Percentiles rank a stretch among this genome's conserved stretches.
These are phyloP conservation scores for Sugiyamaella lignohabitans DNA, from an alignment of 805 yeast species.

Conservation along the genomic window DNA sequence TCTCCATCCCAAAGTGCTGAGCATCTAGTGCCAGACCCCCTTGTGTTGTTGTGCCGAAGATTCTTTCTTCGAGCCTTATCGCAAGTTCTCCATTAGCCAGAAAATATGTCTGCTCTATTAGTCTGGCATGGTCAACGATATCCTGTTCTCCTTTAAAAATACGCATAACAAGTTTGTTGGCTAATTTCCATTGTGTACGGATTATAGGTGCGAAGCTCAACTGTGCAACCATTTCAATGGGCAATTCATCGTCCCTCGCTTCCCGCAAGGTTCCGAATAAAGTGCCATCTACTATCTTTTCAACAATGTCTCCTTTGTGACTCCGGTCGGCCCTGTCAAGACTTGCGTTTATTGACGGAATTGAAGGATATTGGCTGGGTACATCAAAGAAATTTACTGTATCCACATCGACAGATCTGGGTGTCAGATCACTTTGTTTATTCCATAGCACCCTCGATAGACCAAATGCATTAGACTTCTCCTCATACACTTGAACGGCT, in stretches of 20 bases:
- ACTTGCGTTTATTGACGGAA: too few species aligned
- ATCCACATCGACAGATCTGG: neutral
- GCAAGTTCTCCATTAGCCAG: conserved; percentile 10
- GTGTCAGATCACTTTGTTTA: too few species aligned
- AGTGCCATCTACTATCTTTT: neutral
- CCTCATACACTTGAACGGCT: neutral
- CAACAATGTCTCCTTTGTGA: neutral
- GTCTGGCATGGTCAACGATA: conserved; percentile 4
- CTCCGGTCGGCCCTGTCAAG: neutral
- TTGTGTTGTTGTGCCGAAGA: conserved; percentile 1
- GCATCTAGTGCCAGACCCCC: neutral
- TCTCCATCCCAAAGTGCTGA: neutral
- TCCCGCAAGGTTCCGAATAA: neutral
- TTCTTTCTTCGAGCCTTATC: conserved; percentile 6
- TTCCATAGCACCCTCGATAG: too few species aligned
- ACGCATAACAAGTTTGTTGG: conserved; percentile 9
- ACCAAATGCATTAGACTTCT: too few species aligned
- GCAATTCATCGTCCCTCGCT: neutral
- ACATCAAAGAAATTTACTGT: neutral
- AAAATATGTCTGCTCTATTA: conserved; percentile 8
- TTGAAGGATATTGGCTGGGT: neutral
- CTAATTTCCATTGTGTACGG: conserved; percentile 12
- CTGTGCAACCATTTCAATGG: conserved; percentile 7
- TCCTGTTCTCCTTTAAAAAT: conserved; percentile 3
- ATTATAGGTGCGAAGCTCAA: conserved; percentile 7